Evolutionary conservation across 2,329 filamentous ascomycete species (phyloP), one percentile per base, ranked within the genome.

Genomic region (Pezicula carpinea): DNA sequence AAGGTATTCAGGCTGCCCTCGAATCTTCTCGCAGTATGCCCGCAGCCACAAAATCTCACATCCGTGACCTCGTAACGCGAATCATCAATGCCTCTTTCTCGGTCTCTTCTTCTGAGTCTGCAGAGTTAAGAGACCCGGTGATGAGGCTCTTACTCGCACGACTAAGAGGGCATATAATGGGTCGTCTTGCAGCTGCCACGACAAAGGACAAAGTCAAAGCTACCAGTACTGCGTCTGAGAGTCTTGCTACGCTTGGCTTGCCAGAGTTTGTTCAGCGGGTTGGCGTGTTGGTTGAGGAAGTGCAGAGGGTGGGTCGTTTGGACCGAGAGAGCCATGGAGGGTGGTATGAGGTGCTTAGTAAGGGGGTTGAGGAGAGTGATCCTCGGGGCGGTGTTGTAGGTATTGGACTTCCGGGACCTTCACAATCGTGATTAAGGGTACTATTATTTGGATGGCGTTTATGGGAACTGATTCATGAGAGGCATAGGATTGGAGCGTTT

Each of bases 181-280:
- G 73, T 3, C 75, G 86, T 15, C 68, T 90, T 23, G 75, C 78
- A 35, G 82, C 85, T 4, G 77, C 73, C 19, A 86, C 82, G 44
- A 79, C 82, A 4, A 83, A 77, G 43, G 87, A 90, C 60, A 82
- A 86, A 58, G 80, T 87, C 48, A 80, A 80, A 57, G 83, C 80
- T 11, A 82, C 83, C 0, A 86, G 79, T 56, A 81, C 75, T 0
- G 85, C 84, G 0, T 80, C 79, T 10, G 86, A 90, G 64, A 82
- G 79, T 48, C 73, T 91, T 6, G 83, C 84, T 0, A 75, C 76
- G 2, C 74, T 86, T 15, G 87, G 87, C 0, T 67, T 91, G 47
- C 82, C 82, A 0, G 87, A 91, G 65, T 90, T 90, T 61, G 82
- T 85, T 14, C 77, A 79, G 22, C 79, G 76, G 50, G 80, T 90